phyloP scores from a whole-genome alignment of 2,329 filamentous ascomycete species.

The Fusarium setosum region DNA sequence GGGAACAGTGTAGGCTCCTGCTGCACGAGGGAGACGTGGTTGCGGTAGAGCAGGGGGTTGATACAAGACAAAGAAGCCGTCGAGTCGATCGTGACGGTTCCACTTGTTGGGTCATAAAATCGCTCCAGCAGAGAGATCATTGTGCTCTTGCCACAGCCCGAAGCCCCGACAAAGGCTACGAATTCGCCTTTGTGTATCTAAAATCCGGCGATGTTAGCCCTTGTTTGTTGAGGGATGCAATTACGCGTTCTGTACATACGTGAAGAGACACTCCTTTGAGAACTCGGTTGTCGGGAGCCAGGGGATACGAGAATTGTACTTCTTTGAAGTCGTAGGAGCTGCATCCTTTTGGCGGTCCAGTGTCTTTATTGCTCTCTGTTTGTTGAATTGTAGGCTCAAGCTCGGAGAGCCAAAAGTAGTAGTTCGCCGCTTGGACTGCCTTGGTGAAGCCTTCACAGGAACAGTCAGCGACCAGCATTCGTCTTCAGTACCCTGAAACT shows the following conservation, averaged over 20 bases:
- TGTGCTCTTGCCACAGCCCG: slow-evolving; percentile 68
- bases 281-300: slow-evolving; percentile 22
- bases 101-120: slow-evolving; percentile 54
- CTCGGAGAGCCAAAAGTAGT: slow-evolving; percentile 56
- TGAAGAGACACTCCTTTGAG: slow-evolving; percentile 19
- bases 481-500: slow-evolving; percentile 10
- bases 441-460: slow-evolving; percentile 56
- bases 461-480: neutral
- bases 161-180: slow-evolving; percentile 60
- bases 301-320: slow-evolving; percentile 53
- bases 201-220: slow-evolving; percentile 41
- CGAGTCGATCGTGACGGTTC: slow-evolving; percentile 57
- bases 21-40: slow-evolving; percentile 8
- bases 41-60: slow-evolving; percentile 1
- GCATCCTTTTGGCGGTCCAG: slow-evolving; percentile 28
- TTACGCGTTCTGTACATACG: slow-evolving; percentile 52
- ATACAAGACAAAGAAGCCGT: neutral
- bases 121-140: slow-evolving; percentile 62
- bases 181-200: slow-evolving; percentile 60
- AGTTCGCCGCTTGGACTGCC: slow-evolving; percentile 59
- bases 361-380: slow-evolving; percentile 8
- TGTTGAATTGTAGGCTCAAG: slow-evolving; percentile 11
- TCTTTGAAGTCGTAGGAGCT: slow-evolving; percentile 55
- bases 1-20: slow-evolving; percentile 13
- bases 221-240: neutral